A percentile compares a stretch with the other conserved stretches of the same genome.
Evolutionary conservation across 441 rosid species (phyloP).

Genomic region (Bocquillonia castaneifolia): DNA sequence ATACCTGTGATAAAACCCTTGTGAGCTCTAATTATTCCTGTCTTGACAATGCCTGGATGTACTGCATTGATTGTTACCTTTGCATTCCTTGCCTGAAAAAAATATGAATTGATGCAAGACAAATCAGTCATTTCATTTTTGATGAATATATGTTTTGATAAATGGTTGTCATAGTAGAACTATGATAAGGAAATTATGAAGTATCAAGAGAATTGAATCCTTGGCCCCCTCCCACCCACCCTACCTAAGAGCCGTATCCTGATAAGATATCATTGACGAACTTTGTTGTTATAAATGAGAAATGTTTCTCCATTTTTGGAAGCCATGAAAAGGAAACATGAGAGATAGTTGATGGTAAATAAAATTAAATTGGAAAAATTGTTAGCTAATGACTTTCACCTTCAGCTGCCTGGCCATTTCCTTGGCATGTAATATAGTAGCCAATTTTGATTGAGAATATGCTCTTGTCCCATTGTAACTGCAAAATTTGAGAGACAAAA

Average conservation of each 20-base stretch:
- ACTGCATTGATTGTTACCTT: conserved; percentile 74
- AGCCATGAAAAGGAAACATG: background rate
- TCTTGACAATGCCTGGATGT: conserved; percentile 92
- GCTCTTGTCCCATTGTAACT: conserved; percentile 79
- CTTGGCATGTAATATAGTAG: conserved; percentile 74
- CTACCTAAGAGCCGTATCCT: conserved; percentile 14
- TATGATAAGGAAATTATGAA: background rate
- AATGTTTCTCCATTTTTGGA: conserved; percentile 6
- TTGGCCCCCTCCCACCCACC: conserved; percentile 7
- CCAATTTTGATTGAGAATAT: conserved; percentile 81
- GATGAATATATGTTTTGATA: too few relatives aligned
- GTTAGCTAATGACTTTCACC: conserved; percentile 31
- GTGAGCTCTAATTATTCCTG: conserved; percentile 83
- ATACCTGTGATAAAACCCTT: conserved; percentile 75
- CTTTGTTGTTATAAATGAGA: conserved; percentile 10
- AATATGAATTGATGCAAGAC: background rate
- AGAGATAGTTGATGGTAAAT: background rate
- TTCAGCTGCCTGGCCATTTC: conserved; percentile 66
- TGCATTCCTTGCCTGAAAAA: conserved; percentile 64
- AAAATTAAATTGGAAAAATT: background rate
- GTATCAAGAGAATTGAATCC: background rate
- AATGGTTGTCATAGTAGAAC: too few relatives aligned
- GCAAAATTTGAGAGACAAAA: conserved; percentile 10
- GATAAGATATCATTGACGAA: background rate
- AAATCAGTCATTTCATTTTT: background rate